These are phyloP conservation scores for Leersia perrieri DNA, from an alignment of 176 grass and related monocot genomes.

Conservation along the genomic window DNA sequence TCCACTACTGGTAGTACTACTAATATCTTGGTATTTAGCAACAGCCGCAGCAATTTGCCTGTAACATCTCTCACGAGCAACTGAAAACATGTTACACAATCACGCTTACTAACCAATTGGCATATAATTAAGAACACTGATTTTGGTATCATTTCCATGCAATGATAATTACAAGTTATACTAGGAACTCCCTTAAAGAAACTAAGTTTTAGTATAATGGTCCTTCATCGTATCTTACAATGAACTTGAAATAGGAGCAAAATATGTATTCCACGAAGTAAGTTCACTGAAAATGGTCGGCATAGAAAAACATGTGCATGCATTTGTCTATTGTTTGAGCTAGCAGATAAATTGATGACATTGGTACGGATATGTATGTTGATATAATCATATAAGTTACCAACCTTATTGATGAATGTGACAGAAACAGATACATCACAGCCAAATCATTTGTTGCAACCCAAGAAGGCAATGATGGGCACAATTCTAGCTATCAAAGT, in stretches of 20 bases:
- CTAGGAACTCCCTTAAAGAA: slow-evolving; percentile 8
- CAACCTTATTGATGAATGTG: neutral
- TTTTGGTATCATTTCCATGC: slow-evolving; percentile 21
- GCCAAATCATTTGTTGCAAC: neutral
- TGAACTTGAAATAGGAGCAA: slow-evolving; percentile 7
- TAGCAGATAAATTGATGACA: slow-evolving; percentile 31
- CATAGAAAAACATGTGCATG: neutral
- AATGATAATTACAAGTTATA: neutral
- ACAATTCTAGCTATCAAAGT: neutral
- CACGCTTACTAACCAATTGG: neutral
- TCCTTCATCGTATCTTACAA: neutral
- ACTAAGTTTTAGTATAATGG: neutral
- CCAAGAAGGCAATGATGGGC: slow-evolving; percentile 19
- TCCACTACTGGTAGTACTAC: too few relatives aligned
- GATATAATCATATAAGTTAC: neutral
- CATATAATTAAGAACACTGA: slow-evolving; percentile 3
- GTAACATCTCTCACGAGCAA: slow-evolving; percentile 88
- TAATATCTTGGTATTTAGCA: slow-evolving; percentile 85
- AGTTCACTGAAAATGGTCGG: too few relatives aligned
- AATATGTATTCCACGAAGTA: too few relatives aligned
- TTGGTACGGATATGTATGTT: neutral
- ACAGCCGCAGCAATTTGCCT: slow-evolving; percentile 88
- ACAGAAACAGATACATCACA: slow-evolving; percentile 2
- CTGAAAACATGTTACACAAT: slow-evolving; percentile 44
- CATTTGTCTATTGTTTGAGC: neutral